A percentile compares a stretch with the other conserved stretches of the same genome.
Evolutionary conservation across 805 yeast species (phyloP).

Genomic region (Kazachstania bromeliacearum): DNA sequence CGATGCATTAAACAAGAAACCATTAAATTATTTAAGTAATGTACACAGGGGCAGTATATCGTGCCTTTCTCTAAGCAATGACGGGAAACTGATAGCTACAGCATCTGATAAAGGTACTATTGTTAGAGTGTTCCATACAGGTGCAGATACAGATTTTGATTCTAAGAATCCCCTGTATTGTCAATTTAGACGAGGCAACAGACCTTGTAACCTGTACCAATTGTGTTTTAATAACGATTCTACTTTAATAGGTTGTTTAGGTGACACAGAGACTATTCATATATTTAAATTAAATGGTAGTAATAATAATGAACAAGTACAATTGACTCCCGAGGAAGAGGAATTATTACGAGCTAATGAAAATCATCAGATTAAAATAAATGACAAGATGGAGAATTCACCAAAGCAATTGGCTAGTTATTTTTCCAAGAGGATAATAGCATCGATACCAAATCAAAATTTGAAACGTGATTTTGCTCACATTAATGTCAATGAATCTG

Average conservation of each 20-base stretch:
- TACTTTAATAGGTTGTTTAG: conserved; percentile 64
- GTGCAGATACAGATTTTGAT: conserved; percentile 34
- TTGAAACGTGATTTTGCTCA: conserved; percentile 25
- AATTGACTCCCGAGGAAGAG: conserved; percentile 8
- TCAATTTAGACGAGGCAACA: conserved; percentile 66
- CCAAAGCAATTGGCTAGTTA: conserved; percentile 19
- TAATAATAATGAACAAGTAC: not conserved
- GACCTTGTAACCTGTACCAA: conserved; percentile 62
- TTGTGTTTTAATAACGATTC: conserved; percentile 56
- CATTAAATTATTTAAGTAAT: conserved; percentile 41
- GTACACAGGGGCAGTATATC: conserved; percentile 27
- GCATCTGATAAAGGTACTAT: conserved; percentile 67
- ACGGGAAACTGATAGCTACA: conserved; percentile 54
- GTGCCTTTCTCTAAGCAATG: conserved; percentile 39
- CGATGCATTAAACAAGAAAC: conserved; percentile 65
- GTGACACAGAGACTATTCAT: conserved; percentile 85
- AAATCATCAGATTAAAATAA: too few species aligned
- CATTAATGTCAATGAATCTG: conserved; percentile 17
- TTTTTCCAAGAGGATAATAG: conserved; percentile 20
- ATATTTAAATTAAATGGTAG: conserved; percentile 56
- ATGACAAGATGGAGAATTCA: too few species aligned
- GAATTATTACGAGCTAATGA: conserved; percentile 6
- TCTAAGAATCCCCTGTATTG: conserved; percentile 21
- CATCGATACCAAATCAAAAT: conserved; percentile 24
- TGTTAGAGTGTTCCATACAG: conserved; percentile 50